Percentiles rank a stretch among this genome's conserved stretches.
Evolutionary conservation across 441 rosid genomes (phyloP).

Genomic region (Syzygium syzygioides): DNA sequence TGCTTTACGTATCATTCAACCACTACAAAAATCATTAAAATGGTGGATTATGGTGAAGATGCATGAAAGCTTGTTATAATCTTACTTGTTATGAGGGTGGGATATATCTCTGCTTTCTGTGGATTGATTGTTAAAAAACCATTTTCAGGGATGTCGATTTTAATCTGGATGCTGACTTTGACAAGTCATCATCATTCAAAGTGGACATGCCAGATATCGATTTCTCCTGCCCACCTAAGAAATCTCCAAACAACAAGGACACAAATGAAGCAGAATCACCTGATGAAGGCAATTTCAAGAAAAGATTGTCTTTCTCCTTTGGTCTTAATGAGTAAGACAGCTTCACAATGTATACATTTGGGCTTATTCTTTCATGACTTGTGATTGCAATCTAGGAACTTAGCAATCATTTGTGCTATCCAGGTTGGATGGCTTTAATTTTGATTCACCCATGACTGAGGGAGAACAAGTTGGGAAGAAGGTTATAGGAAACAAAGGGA

Average conservation of each 20-base stretch:
- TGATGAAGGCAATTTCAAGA: constrained; percentile 27
- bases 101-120: not conserved
- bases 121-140: not conserved
- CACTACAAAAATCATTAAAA: too few relatives aligned
- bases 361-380: too few relatives aligned
- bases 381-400: too few relatives aligned
- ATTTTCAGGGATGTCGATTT: constrained; percentile 79
- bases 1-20: not conserved
- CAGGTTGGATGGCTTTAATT: too few relatives aligned
- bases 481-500: too few relatives aligned
- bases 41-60: not conserved
- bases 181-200: constrained; percentile 70
- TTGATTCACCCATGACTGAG: too few relatives aligned
- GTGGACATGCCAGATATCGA: constrained; percentile 82
- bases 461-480: too few relatives aligned
- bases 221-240: constrained; percentile 54
- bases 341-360: not conserved
- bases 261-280: constrained; percentile 41
- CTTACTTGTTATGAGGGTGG: not conserved
- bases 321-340: constrained; percentile 61
- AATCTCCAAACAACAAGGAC: constrained; percentile 41
- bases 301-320: constrained; percentile 56
- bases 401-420: too few relatives aligned
- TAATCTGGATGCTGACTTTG: constrained; percentile 68
- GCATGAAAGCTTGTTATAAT: not conserved